These are phyloP conservation scores for Jackrogersella multiformis DNA, from an alignment of 495 filamentous ascomycete genomes.

Conservation along the genomic window DNA sequence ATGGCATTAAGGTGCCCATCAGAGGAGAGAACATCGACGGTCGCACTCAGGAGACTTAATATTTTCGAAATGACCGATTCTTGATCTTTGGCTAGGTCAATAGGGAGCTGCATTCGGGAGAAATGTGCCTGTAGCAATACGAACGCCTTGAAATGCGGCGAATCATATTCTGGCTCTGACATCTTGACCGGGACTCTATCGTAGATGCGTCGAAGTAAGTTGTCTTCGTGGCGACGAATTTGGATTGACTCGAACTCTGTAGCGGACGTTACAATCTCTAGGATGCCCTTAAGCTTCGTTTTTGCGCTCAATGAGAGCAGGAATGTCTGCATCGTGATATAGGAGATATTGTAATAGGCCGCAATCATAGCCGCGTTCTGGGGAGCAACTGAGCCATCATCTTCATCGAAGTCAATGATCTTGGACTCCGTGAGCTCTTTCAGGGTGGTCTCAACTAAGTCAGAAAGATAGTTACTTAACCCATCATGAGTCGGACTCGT, in stretches of 20 bases:
- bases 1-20: constrained; percentile 97
- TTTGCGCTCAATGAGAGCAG: constrained; percentile 88
- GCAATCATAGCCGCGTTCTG: constrained; percentile 97
- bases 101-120: constrained; percentile 92
- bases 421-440: constrained; percentile 92
- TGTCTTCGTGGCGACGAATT: constrained; percentile 92
- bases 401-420: constrained; percentile 96
- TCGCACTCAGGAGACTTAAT: constrained; percentile 86
- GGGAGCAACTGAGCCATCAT: constrained; percentile 89
- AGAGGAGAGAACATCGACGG: constrained; percentile 93
- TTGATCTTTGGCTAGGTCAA: constrained; percentile 97
- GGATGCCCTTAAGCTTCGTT: constrained; percentile 93
- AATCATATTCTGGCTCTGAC: constrained; percentile 83
- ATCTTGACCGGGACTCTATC: constrained; percentile 95
- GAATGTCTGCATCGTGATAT: constrained; percentile 99
- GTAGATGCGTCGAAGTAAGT: constrained; percentile 89
- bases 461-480: constrained; percentile 91
- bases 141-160: constrained; percentile 97
- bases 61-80: constrained; percentile 87
- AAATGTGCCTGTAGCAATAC: constrained; percentile 97
- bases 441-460: constrained; percentile 91
- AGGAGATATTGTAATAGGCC: constrained; percentile 99
- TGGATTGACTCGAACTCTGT: constrained; percentile 96
- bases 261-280: constrained; percentile 97
- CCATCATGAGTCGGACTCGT: constrained; percentile 91